Evolutionary conservation across 176 grass and related monocot species (phyloP), one percentile per base, ranked within the genome.

Genomic region (Elaeis guineensis): DNA sequence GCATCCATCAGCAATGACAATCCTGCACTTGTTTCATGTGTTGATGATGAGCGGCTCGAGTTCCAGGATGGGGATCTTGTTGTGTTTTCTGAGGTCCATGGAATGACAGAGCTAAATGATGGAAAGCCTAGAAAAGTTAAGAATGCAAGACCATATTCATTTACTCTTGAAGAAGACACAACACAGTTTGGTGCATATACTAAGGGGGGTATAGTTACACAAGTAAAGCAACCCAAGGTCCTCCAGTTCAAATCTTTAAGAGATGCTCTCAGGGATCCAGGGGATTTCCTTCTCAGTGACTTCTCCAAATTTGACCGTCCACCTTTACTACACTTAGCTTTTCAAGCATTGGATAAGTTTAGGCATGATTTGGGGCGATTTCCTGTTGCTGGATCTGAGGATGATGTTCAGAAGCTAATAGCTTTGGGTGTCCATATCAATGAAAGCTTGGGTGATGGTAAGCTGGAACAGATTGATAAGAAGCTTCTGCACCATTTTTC

Each of bases 61-160:
- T 90, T 95, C 74, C 90, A 95, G 77, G 90, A 90, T 79, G 74
- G 83, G 52, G 86, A 95, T 86, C 61, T 90, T 51, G 79, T 95
- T 66, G 59, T 84, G 70, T 90, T 95, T 67, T 95, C 90, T 79
- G 90, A 95, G 78, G 56, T 95, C 16, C 79, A 84, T 5, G 90
- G 90, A 72, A 95, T 95, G 83, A 65, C 79, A 44, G 83, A 95
- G 44, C 68, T 95, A 29, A 86, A 95, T 79, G 90, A 90, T 86
- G 90, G 83, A 68, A 95, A 81, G 29, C 90, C 90, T 51, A 81
- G 86, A 73, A 84, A 76, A 67, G 78, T 95, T 35, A 95, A 81
- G 75, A 86, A 78, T 65, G 80, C 85, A 60, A 95, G 86, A 63
- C 82, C 90, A 76, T 95, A 65, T 70, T 95, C 86, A 15, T 95